Base-by-base conservation (phyloP, 2,329 filamentous ascomycete genomes). In the Penicillium sp. region DNA sequence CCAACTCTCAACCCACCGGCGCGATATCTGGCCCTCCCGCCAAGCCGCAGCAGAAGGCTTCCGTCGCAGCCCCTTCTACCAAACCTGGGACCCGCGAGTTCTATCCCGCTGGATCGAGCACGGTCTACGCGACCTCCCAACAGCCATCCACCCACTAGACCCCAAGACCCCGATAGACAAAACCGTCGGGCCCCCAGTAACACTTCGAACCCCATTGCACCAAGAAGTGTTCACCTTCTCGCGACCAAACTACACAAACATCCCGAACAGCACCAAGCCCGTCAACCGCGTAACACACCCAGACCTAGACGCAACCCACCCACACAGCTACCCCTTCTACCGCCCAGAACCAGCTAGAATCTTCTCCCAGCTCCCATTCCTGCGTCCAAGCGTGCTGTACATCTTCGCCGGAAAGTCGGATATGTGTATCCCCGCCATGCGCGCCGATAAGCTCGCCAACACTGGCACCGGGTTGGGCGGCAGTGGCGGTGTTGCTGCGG, bases 1-100 rank as follows among this genome's bases (percentile, higher is more conserved):
- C 23, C 68, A 81, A 55, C 79, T 86, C 25, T 95, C 91, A 35
- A 84, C 88, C 10, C 81, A 82, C 62, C 86, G 93, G 15, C 86
- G 91, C 43, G 93, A 97, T 65, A 69, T 84, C 56, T 97, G 93
- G 94, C 89, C 91, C 0, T 91, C 89, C 0, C 84, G 89, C 10
- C 77, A 80, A 49, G 88, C 81, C 2, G 93, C 93, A 21, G 82
- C 81, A 53, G 82, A 82, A 13, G 77, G 84, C 12, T 92, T 96
- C 76, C 76, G 78, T 51, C 83, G 83, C 54, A 89, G 82, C 68
- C 84, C 84, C 43, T 96, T 96, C 77, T 97, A 96, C 76, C 81
- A 86, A 62, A 67, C 82, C 12, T 97, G 93, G 93, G 91, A 97
- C 68, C 80, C 84, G 1, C 83, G 92, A 46, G 92, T 93, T 0